Conservation (phyloP, 179 eudicot species). For the Heliamphora pulchella region DNA sequence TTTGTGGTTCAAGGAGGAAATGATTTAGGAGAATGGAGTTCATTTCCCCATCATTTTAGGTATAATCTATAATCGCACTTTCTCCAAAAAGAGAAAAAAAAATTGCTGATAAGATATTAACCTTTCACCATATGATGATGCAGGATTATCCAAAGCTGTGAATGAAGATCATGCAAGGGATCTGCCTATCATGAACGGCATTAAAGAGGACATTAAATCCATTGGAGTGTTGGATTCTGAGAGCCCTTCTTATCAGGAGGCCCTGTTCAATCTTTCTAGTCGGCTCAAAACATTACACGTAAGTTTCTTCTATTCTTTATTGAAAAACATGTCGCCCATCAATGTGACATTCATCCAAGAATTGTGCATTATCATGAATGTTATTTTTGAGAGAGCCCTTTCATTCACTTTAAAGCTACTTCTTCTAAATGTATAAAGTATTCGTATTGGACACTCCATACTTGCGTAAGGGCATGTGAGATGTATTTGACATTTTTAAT, state of each 20-base stretch:
- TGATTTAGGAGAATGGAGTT: too few relatives aligned
- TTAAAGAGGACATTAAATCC: conserved; percentile 81
- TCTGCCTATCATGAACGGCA: conserved; percentile 89
- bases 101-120: not conserved
- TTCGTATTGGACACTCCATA: too few relatives aligned
- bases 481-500: too few relatives aligned
- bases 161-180: conserved; percentile 79
- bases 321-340: not conserved
- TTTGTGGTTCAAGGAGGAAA: too few relatives aligned
- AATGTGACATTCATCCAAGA: too few relatives aligned
- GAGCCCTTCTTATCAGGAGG: conserved; percentile 50
- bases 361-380: not conserved
- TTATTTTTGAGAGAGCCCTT: not conserved
- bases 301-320: conserved; percentile 10
- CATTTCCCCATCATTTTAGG: too few relatives aligned
- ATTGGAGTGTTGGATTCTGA: conserved; percentile 66
- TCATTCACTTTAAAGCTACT: conserved; percentile 15
- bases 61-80: not conserved
- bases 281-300: conserved; percentile 67
- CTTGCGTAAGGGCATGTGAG: too few relatives aligned
- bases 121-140: not conserved
- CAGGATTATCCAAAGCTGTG: conserved; percentile 68
- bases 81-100: not conserved
- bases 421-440: too few relatives aligned
- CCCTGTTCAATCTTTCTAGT: conserved; percentile 45